Evolutionary conservation across 2,329 filamentous ascomycete species (phyloP).

Genomic region (Penicillium thymicola): DNA sequence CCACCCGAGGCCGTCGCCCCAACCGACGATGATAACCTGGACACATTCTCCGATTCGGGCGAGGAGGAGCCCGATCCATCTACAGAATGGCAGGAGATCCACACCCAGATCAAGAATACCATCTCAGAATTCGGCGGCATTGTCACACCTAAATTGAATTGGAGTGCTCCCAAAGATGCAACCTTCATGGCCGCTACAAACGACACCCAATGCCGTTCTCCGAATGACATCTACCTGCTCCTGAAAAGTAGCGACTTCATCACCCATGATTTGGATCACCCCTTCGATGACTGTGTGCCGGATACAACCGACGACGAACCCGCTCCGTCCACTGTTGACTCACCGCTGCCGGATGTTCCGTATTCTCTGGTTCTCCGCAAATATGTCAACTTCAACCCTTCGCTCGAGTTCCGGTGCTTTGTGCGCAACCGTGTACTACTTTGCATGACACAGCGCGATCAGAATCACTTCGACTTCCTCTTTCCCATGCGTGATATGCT

Average conservation of each 20-base stretch:
- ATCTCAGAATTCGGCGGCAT: constrained; percentile 80
- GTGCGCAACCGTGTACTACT: constrained; percentile 78
- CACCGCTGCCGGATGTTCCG: constrained; percentile 50
- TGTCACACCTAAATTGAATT: constrained; percentile 92
- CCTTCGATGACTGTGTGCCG: constrained; percentile 71
- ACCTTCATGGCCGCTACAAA: constrained; percentile 87
- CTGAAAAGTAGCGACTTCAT: constrained; percentile 94
- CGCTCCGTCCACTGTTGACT: constrained; percentile 6
- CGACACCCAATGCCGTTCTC: constrained; percentile 81
- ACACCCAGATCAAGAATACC: constrained; percentile 69
- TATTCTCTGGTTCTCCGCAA: constrained; percentile 84
- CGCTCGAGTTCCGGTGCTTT: constrained; percentile 93
- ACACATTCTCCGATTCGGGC: constrained; percentile 51
- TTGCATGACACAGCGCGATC: constrained; percentile 81
- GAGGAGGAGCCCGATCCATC: constrained; percentile 58
- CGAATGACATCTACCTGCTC: constrained; percentile 90
- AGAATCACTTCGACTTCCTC: constrained; percentile 87
- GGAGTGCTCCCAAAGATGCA: constrained; percentile 95
- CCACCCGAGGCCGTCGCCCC: constrained; percentile 46
- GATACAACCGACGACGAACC: constrained; percentile 23
- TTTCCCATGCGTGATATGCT: constrained; percentile 64
- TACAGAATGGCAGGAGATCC: constrained; percentile 63
- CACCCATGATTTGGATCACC: constrained; percentile 89
- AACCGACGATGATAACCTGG: constrained; percentile 48
- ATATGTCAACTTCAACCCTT: constrained; percentile 82